A percentile compares a stretch with the other conserved stretches of the same genome.
These are phyloP conservation scores for Pseudoneurospora amorphoporcata DNA, from an alignment of 495 filamentous ascomycete genomes.

Conservation along the genomic window DNA sequence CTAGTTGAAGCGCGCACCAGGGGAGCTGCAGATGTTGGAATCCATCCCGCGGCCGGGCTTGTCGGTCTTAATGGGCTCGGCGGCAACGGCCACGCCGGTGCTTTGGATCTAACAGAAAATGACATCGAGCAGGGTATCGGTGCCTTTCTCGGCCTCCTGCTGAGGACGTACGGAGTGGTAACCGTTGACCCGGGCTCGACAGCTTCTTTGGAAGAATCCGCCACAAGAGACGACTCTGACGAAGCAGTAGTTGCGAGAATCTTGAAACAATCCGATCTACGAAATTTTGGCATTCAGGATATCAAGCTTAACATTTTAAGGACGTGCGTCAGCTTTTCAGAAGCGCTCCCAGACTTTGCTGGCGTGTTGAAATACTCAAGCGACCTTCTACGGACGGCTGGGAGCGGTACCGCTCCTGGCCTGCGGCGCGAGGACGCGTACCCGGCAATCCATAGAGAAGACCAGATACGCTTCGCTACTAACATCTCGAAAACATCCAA, in stretches of 20 bases:
- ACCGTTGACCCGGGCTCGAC: slow-evolving; percentile 17
- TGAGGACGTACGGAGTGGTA: slow-evolving; percentile 41
- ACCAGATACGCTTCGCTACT: slow-evolving; percentile 68
- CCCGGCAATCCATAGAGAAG: slow-evolving; percentile 63
- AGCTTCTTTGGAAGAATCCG: slow-evolving; percentile 4
- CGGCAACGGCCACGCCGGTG: slow-evolving; percentile 34
- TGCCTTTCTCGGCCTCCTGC: slow-evolving; percentile 36
- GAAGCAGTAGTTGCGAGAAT: slow-evolving; percentile 42
- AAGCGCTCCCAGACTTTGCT: slow-evolving; percentile 85
- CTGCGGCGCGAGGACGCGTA: slow-evolving; percentile 50
- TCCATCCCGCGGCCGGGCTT: slow-evolving; percentile 84
- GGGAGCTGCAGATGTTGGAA: slow-evolving; percentile 86
- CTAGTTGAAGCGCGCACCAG: slow-evolving; percentile 87
- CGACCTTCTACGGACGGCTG: slow-evolving; percentile 69
- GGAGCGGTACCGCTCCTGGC: slow-evolving; percentile 63
- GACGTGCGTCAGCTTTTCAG: slow-evolving; percentile 78
- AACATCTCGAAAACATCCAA: slow-evolving; percentile 78
- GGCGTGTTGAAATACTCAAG: slow-evolving; percentile 80
- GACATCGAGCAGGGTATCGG: slow-evolving; percentile 67
- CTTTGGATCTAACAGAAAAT: slow-evolving; percentile 61
- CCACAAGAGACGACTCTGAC: slow-evolving; percentile 30
- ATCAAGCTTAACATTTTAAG: slow-evolving; percentile 78
- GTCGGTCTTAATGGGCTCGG: slow-evolving; percentile 46
- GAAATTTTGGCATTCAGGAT: slow-evolving; percentile 53
- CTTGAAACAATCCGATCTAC: slow-evolving; percentile 38